A percentile compares a stretch with the other conserved stretches of the same genome.
Conservation (phyloP, 1,139 yeast genomes). For the Candida dubliniensis region DNA sequence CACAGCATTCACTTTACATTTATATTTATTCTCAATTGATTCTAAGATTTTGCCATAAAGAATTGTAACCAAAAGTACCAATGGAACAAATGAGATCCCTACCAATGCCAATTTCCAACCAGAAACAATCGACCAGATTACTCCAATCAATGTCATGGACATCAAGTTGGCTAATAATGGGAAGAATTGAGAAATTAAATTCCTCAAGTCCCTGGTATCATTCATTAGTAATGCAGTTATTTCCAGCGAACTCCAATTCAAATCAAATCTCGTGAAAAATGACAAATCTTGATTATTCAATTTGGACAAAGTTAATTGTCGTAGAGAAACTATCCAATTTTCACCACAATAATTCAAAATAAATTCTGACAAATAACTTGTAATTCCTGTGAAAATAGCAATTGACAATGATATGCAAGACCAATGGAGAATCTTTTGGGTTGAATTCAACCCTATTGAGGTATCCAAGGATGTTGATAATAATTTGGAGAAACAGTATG, state of each 20-base stretch:
- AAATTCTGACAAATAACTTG: conserved; percentile 52
- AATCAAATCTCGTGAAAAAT: conserved; percentile 46
- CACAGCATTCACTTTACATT: conserved; percentile 51
- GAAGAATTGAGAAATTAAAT: conserved; percentile 60
- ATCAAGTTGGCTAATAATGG: conserved; percentile 53
- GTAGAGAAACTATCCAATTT: conserved; percentile 58
- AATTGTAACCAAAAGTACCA: conserved; percentile 51
- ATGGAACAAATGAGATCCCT: conserved; percentile 72
- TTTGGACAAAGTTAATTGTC: conserved; percentile 49
- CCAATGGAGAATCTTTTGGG: conserved; percentile 55
- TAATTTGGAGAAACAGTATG: conserved; percentile 72
- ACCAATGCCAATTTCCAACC: conserved; percentile 90
- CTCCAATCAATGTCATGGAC: conserved; percentile 57
- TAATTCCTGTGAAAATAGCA: conserved; percentile 60
- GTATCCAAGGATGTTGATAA: conserved; percentile 54
- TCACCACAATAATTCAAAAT: conserved; percentile 64
- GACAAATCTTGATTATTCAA: conserved; percentile 54
- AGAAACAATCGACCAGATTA: conserved; percentile 71
- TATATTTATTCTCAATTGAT: conserved; percentile 58
- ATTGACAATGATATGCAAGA: conserved; percentile 61
- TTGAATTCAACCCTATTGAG: conserved; percentile 26
- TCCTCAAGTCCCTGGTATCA: conserved; percentile 76
- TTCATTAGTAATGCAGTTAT: conserved; percentile 70
- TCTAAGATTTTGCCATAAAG: conserved; percentile 54
- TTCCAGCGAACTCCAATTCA: conserved; percentile 47